Conservation (phyloP, 192 early-diverging fungal genomes). For the Rhizoclosmatium sp. region DNA sequence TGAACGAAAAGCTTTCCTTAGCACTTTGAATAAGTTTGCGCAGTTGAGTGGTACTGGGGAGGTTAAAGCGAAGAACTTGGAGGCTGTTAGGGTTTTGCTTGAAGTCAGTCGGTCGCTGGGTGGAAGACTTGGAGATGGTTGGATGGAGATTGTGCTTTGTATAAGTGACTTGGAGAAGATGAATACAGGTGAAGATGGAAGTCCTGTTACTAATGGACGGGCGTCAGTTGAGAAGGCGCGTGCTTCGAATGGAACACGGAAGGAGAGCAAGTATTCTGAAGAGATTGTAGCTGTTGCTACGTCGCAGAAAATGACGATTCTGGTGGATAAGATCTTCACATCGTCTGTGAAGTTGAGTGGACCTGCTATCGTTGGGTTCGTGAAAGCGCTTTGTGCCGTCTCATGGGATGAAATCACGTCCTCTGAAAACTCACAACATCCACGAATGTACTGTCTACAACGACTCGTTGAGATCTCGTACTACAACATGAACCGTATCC, state of each 20-base stretch:
- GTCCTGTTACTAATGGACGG: not conserved
- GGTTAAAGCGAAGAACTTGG: constrained; percentile 89
- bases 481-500: constrained; percentile 98
- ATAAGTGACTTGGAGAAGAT: constrained; percentile 90
- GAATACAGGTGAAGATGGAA: constrained; percentile 66
- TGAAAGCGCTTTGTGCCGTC: constrained; percentile 81
- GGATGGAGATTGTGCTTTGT: constrained; percentile 87
- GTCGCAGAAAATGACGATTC: constrained; percentile 77
- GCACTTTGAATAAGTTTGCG: constrained; percentile 89
- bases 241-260: not conserved
- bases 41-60: constrained; percentile 67
- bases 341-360: constrained; percentile 80
- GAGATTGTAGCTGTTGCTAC: constrained; percentile 58
- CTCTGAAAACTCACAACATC: constrained; percentile 54
- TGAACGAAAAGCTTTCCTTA: constrained; percentile 88
- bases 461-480: constrained; percentile 93
- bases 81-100: constrained; percentile 86
- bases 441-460: constrained; percentile 81
- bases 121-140: constrained; percentile 60
- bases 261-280: constrained; percentile 39
- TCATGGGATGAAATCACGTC: constrained; percentile 88
- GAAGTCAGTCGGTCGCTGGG: constrained; percentile 73
- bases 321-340: constrained; percentile 87
- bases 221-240: not conserved
- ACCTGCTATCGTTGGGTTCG: constrained; percentile 88